A percentile compares a stretch with the other conserved stretches of the same genome.
Conservation (phyloP, 345 rosid species). For the Durio zibethinus region DNA sequence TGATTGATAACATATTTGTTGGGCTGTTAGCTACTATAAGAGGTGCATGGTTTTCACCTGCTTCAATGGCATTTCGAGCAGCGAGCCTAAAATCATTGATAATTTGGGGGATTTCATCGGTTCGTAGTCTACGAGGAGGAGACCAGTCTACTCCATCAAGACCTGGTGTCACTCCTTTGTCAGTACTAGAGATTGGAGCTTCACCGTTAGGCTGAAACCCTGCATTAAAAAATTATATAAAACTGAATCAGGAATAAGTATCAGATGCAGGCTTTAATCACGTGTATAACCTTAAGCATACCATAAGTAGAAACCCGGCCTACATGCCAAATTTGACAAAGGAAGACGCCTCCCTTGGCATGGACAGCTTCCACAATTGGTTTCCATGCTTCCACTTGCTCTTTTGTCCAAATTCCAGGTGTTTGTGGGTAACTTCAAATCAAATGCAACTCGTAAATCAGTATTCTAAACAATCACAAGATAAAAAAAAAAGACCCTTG, state of each 20-base stretch:
- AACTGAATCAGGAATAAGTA: no score
- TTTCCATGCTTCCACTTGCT: conserved; percentile 30
- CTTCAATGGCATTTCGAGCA: conserved; percentile 45
- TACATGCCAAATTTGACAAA: conserved; percentile 33
- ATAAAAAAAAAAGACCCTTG: no score
- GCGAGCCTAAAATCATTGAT: conserved; percentile 47
- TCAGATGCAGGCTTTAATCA: no score
- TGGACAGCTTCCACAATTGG: conserved; percentile 33
- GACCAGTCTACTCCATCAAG: conserved; percentile 28
- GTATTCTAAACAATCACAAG: no score
- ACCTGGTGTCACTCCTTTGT: conserved; percentile 25
- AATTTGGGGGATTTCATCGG: conserved; percentile 33
- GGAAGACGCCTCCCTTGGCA: conserved; percentile 29
- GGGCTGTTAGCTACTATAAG: no score
- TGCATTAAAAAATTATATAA: background rate
- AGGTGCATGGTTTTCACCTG: background rate
- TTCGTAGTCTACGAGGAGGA: conserved; percentile 44
- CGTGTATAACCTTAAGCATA: background rate
- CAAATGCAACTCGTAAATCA: no score
- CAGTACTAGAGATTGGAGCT: conserved; percentile 41
- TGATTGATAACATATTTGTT: no score
- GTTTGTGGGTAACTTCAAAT: conserved; percentile 23
- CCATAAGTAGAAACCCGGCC: conserved; percentile 12
- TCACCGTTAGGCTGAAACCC: conserved; percentile 44
- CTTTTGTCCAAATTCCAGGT: conserved; percentile 24